These are phyloP conservation scores for Phoma sp. DNA, from an alignment of 2,329 filamentous ascomycete species.

Conservation along the genomic window DNA sequence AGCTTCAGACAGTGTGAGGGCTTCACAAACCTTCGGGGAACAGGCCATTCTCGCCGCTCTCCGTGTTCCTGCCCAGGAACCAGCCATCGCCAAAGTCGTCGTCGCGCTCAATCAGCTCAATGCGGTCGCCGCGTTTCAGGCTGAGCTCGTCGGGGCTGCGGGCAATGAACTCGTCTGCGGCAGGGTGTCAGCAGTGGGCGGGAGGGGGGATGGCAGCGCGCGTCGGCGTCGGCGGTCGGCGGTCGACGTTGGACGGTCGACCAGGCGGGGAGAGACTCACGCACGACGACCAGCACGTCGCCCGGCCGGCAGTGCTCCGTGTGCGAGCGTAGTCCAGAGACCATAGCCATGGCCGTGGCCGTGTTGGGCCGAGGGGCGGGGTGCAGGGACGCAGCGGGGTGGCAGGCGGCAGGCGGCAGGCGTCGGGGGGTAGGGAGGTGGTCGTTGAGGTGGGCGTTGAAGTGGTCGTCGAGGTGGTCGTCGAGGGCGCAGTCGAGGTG, in stretches of 20 bases:
- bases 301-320: slow-evolving; percentile 64
- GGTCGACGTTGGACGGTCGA: background rate
- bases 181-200: slow-evolving; percentile 13
- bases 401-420: background rate
- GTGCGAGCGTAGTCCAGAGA: slow-evolving; percentile 35
- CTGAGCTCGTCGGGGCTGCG: slow-evolving; percentile 93
- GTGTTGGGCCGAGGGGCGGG: slow-evolving; percentile 3
- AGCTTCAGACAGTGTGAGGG: no score
- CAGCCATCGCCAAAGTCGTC: slow-evolving; percentile 89
- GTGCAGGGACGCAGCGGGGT: background rate
- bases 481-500: background rate
- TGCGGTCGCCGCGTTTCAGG: slow-evolving; percentile 81
- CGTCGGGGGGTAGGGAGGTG: background rate
- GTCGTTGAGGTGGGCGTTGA: background rate
- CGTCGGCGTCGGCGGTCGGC: no score
- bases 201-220: no score
- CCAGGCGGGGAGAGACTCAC: slow-evolving; percentile 58
- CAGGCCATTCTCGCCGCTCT: slow-evolving; percentile 75
- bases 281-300: slow-evolving; percentile 73
- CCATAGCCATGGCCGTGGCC: slow-evolving; percentile 39
- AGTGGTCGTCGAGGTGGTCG: background rate
- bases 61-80: slow-evolving; percentile 78
- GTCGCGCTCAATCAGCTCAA: slow-evolving; percentile 83
- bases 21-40: slow-evolving; percentile 75
- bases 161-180: slow-evolving; percentile 85